Conservation (phyloP, 1,139 yeast species). For the Saccharomyces hybrid region DNA sequence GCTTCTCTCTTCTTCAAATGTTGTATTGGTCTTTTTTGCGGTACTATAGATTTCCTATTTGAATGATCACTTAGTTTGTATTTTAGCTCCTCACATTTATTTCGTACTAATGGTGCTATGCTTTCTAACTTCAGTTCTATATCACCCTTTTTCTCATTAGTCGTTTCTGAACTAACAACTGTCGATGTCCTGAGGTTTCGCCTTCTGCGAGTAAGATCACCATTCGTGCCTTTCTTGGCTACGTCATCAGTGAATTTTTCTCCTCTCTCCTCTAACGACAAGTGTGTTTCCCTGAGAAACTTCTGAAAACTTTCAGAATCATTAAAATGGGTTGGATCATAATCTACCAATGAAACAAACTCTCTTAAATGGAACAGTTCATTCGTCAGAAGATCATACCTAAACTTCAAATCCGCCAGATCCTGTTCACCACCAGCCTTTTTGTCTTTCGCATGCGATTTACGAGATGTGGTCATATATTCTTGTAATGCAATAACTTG, state of each 20-base stretch:
- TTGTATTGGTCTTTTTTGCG: not conserved
- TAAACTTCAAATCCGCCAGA: conserved; percentile 24
- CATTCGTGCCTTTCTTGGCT: conserved; percentile 3
- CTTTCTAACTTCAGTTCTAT: not conserved
- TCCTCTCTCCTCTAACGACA: conserved; percentile 10
- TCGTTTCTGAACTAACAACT: conserved; percentile 3
- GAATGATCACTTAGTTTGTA: conserved; percentile 3
- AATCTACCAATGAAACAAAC: conserved; percentile 36
- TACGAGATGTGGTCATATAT: conserved; percentile 4
- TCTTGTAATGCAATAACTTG: conserved; percentile 2
- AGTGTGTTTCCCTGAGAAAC: conserved; percentile 22
- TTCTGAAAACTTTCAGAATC: conserved; percentile 25
- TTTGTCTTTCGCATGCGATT: not conserved
- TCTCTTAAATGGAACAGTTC: conserved; percentile 41
- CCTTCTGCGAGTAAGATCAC: conserved; percentile 6
- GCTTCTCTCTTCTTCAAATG: not conserved
- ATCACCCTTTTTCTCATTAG: not conserved
- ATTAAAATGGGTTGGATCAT: conserved; percentile 31
- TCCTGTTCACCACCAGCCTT: conserved; percentile 4
- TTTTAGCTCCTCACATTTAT: conserved; percentile 12
- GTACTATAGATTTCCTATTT: not conserved
- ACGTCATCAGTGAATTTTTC: not conserved
- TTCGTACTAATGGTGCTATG: conserved; percentile 14
- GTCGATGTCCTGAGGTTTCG: conserved; percentile 5
- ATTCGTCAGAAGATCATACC: conserved; percentile 34